Evolutionary conservation across 257 asterid genomes (phyloP), one percentile per base, ranked within the genome.

Genomic region (Nicotiana attenuata): DNA sequence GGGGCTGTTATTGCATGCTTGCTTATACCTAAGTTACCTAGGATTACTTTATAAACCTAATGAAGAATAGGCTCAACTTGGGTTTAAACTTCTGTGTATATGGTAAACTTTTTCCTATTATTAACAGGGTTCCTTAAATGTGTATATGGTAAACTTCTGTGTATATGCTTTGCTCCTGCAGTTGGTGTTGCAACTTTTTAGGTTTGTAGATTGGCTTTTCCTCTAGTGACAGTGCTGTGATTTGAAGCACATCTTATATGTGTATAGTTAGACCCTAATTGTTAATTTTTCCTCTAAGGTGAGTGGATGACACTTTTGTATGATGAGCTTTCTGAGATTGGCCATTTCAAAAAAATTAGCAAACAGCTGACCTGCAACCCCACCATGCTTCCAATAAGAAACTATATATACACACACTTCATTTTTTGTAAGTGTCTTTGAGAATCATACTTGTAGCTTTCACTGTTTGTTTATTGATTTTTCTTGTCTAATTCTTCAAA

Each of bases 401-500:
- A 28, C 60, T 45, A 45, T n/a, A 45, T 73, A 22, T 47, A 13
- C 47, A 13, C 24, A 33, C 17, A 57, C 33, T 17, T 57, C 33
- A 69, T 19, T 20, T 57, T 53, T 52, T 6, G 15, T 19, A 65
- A 35, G 22, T 67, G 77, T 56, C 50, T 26, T 61, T 66, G 22
- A n/a, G 17, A 26, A 38, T 38, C 20, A 11, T 67, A 38, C 53
- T 29, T 53, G 2, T 17, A 19, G 73, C 60, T 41, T 61, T 67
- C 22, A 56, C 22, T 66, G 73, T 80, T 59, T 78, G 50, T 79
- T 76, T 28, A 73, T 68, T 31, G 81, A 61, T 81, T 22, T 80
- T 52, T 47, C 60, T 28, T 41, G 50, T 19, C 66, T 88, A 52
- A 20, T 29, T 75, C 31, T 75, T 73, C 82, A 88, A 57, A 87